Evolutionary conservation across 2,329 filamentous ascomycete species (phyloP).

Genomic region (Thelonectria discophora): DNA sequence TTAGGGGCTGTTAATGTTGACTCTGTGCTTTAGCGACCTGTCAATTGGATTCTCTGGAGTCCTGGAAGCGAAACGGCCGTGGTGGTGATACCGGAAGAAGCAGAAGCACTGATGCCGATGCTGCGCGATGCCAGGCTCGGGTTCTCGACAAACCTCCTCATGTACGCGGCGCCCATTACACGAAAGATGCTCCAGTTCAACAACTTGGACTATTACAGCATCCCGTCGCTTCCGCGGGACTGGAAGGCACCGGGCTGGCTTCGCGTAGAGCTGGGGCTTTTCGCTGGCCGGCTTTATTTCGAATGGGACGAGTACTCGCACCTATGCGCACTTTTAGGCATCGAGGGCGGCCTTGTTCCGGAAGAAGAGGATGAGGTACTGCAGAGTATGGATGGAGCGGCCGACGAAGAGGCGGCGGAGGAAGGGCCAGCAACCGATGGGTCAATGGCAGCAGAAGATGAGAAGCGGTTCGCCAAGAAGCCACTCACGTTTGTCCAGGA

Average conservation of each 20-base stretch:
- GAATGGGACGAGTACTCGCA: slow-evolving; percentile 56
- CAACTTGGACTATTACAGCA: slow-evolving; percentile 59
- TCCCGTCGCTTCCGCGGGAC: slow-evolving; percentile 56
- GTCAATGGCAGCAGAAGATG: not conserved
- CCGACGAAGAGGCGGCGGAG: not conserved
- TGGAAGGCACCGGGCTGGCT: slow-evolving; percentile 63
- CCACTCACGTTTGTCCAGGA: slow-evolving; percentile 60
- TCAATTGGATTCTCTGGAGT: slow-evolving; percentile 70
- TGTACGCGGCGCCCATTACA: slow-evolving; percentile 63
- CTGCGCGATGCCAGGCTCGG: slow-evolving; percentile 42
- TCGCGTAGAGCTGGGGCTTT: slow-evolving; percentile 65
- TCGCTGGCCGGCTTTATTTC: slow-evolving; percentile 69
- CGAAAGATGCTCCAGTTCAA: slow-evolving; percentile 67
- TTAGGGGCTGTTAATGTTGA: not conserved
- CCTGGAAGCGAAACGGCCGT: slow-evolving; percentile 56
- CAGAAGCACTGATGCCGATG: slow-evolving; percentile 60
- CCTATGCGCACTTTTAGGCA: slow-evolving; percentile 46
- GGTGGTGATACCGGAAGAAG: slow-evolving; percentile 70
- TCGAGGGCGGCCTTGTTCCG: slow-evolving; percentile 21
- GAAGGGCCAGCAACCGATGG: not conserved
- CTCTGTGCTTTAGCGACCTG: slow-evolving; percentile 47
- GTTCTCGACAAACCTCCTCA: slow-evolving; percentile 50
- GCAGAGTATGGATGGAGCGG: slow-evolving; percentile 1
- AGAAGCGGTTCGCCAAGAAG: slow-evolving; percentile 32
- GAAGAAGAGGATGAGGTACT: slow-evolving; percentile 1